Conservation (phyloP, 345 rosid genomes). For the Bretschneidera sinensis region DNA sequence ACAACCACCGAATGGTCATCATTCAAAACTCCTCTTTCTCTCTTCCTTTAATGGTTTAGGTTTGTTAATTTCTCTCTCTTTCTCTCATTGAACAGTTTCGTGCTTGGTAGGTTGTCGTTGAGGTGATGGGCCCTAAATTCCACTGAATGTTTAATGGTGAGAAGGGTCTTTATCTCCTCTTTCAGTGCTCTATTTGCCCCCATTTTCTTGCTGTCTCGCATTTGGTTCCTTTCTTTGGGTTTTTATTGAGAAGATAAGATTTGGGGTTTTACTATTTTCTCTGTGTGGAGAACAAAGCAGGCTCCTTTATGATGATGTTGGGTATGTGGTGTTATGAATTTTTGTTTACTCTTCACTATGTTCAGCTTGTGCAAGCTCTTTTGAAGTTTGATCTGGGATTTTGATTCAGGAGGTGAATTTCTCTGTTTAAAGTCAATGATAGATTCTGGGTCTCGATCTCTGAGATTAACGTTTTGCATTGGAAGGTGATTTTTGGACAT, state of each 20-base stretch:
- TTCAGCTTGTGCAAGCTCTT: not conserved
- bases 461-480: not conserved
- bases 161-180: conserved; percentile 36
- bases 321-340: conserved; percentile 14
- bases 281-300: conserved; percentile 4
- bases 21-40: conserved; percentile 18
- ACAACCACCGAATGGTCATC: conserved; percentile 26
- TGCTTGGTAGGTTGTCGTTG: conserved; percentile 54
- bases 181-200: conserved; percentile 34
- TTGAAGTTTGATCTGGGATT: not conserved
- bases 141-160: conserved; percentile 40
- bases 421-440: too few species aligned
- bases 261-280: conserved; percentile 16
- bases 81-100: conserved; percentile 25
- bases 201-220: conserved; percentile 42
- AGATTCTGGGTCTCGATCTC: not conserved
- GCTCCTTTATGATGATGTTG: conserved; percentile 16
- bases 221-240: conserved; percentile 13
- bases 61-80: conserved; percentile 24
- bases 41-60: conserved; percentile 38
- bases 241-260: conserved; percentile 23
- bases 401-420: not conserved
- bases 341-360: conserved; percentile 11
- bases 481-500: not conserved
- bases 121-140: conserved; percentile 51